phyloP scores from a whole-genome alignment of 1,284 basidiomycete species.

The Xerocomus minutiporus region DNA sequence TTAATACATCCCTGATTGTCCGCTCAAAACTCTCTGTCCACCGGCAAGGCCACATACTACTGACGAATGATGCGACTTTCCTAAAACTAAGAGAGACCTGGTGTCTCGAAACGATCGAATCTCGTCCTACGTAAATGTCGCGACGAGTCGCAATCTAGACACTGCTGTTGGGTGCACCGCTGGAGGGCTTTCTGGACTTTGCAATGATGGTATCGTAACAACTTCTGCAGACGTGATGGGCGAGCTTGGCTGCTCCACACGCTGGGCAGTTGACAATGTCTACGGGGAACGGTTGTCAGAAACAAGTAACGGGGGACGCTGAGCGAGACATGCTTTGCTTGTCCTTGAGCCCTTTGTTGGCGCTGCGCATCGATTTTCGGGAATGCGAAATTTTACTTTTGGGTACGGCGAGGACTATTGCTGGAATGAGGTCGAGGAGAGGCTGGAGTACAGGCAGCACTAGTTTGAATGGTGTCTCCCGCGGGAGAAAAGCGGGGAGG shows the following conservation, averaged over 20 bases:
- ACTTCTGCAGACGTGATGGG: conserved; percentile 82
- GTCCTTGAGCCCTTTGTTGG: conserved; percentile 94
- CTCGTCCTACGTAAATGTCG: neutral
- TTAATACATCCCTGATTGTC: neutral
- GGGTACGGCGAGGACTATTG: conserved; percentile 88
- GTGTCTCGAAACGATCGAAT: neutral
- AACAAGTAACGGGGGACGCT: neutral
- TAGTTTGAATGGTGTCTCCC: conserved; percentile 35
- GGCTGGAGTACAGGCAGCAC: conserved; percentile 53
- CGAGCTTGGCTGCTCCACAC: conserved; percentile 85
- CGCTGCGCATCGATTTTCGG: conserved; percentile 89
- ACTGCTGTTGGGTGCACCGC: neutral
- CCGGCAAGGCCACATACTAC: neutral
- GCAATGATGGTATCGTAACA: conserved; percentile 81
- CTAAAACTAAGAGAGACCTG: neutral
- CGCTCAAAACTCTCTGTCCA: neutral
- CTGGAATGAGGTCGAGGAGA: conserved; percentile 79
- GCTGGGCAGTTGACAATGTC: conserved; percentile 90
- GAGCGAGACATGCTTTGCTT: conserved; percentile 68
- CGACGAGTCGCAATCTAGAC: neutral
- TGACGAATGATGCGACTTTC: neutral
- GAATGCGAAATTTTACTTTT: conserved; percentile 95
- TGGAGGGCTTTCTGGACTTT: conserved; percentile 37
- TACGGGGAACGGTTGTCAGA: conserved; percentile 33
- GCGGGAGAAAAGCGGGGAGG: conserved; percentile 29